Conservation (phyloP, 192 early-diverging fungal genomes). For the Podila epigama region DNA sequence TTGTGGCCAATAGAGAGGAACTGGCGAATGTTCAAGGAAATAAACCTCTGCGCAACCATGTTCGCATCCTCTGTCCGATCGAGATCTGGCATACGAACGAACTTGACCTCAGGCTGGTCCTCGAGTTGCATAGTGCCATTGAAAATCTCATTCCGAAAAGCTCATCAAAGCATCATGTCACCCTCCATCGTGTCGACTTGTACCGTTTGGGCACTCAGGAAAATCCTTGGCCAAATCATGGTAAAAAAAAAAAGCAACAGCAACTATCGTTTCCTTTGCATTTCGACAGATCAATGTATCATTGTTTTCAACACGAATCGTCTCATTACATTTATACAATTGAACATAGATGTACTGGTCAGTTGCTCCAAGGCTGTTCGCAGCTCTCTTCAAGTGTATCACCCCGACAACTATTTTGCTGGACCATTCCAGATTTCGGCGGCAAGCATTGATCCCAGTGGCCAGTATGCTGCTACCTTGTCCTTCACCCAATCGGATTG, state of each 20-base stretch:
- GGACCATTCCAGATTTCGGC: not conserved
- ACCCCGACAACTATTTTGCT: not conserved
- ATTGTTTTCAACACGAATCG: not conserved
- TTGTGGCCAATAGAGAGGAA: not conserved
- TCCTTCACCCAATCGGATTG: not conserved
- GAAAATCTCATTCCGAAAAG: not conserved
- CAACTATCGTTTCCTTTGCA: no score
- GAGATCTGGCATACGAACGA: not conserved
- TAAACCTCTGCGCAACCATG: not conserved
- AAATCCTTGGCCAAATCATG: not conserved
- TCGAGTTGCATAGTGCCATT: not conserved
- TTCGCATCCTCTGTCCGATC: not conserved
- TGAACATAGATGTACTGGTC: not conserved
- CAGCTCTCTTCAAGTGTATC: not conserved
- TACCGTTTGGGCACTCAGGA: not conserved
- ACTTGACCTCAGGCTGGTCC: not conserved
- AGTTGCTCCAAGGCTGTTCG: not conserved
- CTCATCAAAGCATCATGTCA: not conserved
- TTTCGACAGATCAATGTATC: no score
- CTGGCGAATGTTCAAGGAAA: not conserved
- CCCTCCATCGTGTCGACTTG: not conserved
- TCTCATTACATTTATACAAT: not conserved
- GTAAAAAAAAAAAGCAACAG: not conserved
- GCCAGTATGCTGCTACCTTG: not conserved
- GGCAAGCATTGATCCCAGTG: not conserved